Evolutionary conservation across 148 eudicot species (phyloP), one percentile per base, ranked within the genome.

Genomic region (Selenicereus undatus): DNA sequence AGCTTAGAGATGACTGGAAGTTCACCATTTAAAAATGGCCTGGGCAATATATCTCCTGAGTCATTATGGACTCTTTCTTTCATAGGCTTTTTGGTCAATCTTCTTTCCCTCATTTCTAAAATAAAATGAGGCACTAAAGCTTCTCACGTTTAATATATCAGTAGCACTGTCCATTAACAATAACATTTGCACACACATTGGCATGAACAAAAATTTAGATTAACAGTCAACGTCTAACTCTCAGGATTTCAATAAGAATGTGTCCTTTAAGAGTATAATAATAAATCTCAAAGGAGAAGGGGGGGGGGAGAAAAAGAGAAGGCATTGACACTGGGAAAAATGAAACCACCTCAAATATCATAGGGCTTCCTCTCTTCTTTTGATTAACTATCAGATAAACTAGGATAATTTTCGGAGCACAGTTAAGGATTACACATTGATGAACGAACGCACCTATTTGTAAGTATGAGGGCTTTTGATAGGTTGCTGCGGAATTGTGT

Each of bases 401-500:
- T 66, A 71, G 6, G 9, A 32, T 48, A 75, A 58, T 50, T 29
- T 78, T 43, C 56, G 30, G 16, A 50, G 35, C 24, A 60, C 8
- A 42, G 68, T 35, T 22, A 81, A 39, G 64, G n/a, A 69, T 73
- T 72, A 26, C 9, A 50, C 27, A 73, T 35, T 60, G 50, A 52
- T 32, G 14, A 60, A 60, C 42, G 17, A 76, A 66, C 87, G 36
- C 80, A 95, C 99, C 97, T 92, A 88, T 94, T 94, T 65, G 98
- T 91, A 75, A 94, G 89, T 76, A 89, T 90, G 45, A 96, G 95
- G 70, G 94, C 94, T 82, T 94, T 96, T 45, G 99, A 93, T 60
- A 96, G 93, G 82, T 85, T 85, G 85, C 92, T 94, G 76, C 98
- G 97, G 79, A 91, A 96, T 81, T 88, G 97, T 39, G 95, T 86